Conservation (phyloP, 768 basidiomycete species). For the Wakefieldia striispora region DNA sequence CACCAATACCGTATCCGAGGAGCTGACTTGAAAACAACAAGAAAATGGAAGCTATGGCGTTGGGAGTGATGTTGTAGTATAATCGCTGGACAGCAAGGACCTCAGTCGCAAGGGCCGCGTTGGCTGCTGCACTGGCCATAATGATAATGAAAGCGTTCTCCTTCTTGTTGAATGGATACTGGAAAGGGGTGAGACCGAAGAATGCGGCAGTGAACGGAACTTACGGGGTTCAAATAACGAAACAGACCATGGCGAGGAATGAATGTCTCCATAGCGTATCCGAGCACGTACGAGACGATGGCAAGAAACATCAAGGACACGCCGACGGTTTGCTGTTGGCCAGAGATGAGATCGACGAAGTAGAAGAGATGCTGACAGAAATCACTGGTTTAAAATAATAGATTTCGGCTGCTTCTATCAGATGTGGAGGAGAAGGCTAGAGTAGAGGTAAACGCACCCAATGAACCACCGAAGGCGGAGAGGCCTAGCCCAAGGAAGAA, state of each 20-base stretch:
- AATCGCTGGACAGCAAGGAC: slow-evolving; percentile 53
- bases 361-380: too few relatives aligned
- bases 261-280: slow-evolving; percentile 44
- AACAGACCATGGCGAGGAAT: slow-evolving; percentile 46
- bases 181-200: neutral
- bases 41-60: slow-evolving; percentile 45
- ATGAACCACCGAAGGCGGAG: slow-evolving; percentile 50
- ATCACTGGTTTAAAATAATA: slow-evolving; percentile 59
- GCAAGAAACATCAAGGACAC: slow-evolving; percentile 56
- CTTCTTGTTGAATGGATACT: slow-evolving; percentile 60
- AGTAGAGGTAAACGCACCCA: slow-evolving; percentile 33
- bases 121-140: slow-evolving; percentile 56
- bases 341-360: neutral
- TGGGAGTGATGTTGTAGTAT: slow-evolving; percentile 52
- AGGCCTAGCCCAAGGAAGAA: slow-evolving; percentile 55
- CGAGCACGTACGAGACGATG: slow-evolving; percentile 50
- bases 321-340: slow-evolving; percentile 44
- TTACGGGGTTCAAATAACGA: slow-evolving; percentile 51
- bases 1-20: slow-evolving; percentile 54
- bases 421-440: neutral
- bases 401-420: slow-evolving; percentile 43
- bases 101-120: slow-evolving; percentile 52
- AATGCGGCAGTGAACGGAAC: neutral
- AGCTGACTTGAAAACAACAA: slow-evolving; percentile 35
- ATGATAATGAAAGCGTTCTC: slow-evolving; percentile 58